Evolutionary conservation across 2,329 filamentous ascomycete genomes (phyloP), one percentile per base, ranked within the genome.

Genomic region (Sphaceloma murrayae): DNA sequence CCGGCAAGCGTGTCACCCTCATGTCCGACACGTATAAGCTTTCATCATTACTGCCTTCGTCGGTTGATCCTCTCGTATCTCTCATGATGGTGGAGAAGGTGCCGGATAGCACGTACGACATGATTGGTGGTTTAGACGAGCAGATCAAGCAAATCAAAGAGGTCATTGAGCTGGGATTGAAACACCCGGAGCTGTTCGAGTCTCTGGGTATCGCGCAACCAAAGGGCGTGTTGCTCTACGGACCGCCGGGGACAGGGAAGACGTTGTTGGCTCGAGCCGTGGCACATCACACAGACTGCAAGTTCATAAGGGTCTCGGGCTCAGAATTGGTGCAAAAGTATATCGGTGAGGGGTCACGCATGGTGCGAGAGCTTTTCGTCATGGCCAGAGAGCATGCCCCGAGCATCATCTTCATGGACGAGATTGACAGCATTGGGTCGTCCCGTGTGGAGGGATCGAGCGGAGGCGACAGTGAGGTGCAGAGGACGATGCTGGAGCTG

Each of bases 21-120:
- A 77, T 98, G 47, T 95, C 88, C 57, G 91, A 98, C 65, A 89
- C 85, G 53, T 98, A 98, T 75, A 95, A 95, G 68, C 81, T 98
- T 57, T 91, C 96, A 63, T 95, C 95, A 73, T 93, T 96, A 70
- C 79, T 98, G 7, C 91, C 91, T 14, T 96, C 91, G 45, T 98
- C 91, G 14, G 91, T 98, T 61, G 91, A 98, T 61, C 91, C 91
- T 27, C 82, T 98, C 47, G 91, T 98, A 46, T 98, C 91, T 26
- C 84, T 98, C 63, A 98, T 98, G 91, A 98, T 98, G 91, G 91
- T 98, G 43, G 91, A 98, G 64, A 98, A 98, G 74, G 91, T 98
- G 11, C 91, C 91, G 11, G 91, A 98, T 73, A 95, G 87, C 70
- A 98, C 91, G 62, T 98, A 98, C 73, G 91, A 98, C 69, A 98